Base-by-base conservation (phyloP, 108 stramenopile genomes). In the Craspedostauros australis region DNA sequence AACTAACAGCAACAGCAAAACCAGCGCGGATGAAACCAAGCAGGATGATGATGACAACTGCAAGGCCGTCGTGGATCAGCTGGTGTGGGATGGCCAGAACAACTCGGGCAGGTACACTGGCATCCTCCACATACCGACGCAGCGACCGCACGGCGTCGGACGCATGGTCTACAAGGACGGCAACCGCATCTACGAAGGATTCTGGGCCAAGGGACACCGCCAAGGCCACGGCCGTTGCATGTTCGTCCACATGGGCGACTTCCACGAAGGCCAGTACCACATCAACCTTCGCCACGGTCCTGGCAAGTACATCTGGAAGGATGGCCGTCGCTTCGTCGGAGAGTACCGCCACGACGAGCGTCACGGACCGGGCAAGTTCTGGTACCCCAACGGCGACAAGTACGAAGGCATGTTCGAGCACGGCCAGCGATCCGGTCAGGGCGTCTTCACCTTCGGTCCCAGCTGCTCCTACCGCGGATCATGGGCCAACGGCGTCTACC, bases 161-260 rank as follows among this genome's bases (percentile, higher is more conserved):
- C 62, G 66, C n/a, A 57, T 74, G 50, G 60, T 68, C 0, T 74
- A 68, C 37, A 27, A 26, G 2, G 73, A 69, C 29, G 67, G 51
- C 11, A 55, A 62, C 37, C 73, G 67, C 1, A 63, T 64, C 48
- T 43, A 64, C 32, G 62, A 74, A 38, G 73, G 73, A 32, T 59
- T 64, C 38, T 74, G 73, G 73, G 23, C 38, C 6, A n/a, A 69
- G 23, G 73, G 73, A 5, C n/a, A 38, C 0, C 28, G 52, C 8
- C 27, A 73, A 34, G 65, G 60, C 5, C 63, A 72, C 51, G 68
- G 68, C 7, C 45, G 68, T 43, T 62, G 61, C 29, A 20, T 50
- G 5, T 70, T 70, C 40, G 27, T 39, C 9, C 19, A 39, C 7
- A 30, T 39, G 15, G 63, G 57, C 0, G 56, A 71, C 47, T 54